phyloP scores from a whole-genome alignment of 306 rosid genomes.

The Alnus glutinosa region DNA sequence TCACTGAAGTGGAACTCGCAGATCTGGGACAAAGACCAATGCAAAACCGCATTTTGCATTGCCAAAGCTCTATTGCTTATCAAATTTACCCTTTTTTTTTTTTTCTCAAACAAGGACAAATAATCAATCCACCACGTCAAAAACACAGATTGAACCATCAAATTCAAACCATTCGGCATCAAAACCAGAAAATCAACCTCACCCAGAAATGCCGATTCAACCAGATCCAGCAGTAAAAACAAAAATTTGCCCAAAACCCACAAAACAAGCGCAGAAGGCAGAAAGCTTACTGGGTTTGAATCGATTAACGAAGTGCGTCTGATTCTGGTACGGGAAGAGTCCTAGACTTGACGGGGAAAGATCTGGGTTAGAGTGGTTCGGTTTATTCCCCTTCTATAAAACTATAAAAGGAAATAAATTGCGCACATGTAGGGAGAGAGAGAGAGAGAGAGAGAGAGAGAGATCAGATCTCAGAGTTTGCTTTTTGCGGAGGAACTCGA shows the following conservation, averaged over 20 bases:
- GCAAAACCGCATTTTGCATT: not conserved
- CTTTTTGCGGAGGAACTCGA: not conserved
- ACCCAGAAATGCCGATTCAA: conserved; percentile 21
- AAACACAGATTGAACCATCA: conserved; percentile 1
- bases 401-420: not conserved
- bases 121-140: not conserved
- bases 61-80: not conserved
- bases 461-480: not conserved
- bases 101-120: not conserved
- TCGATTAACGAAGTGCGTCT: conserved; percentile 5
- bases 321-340: not conserved
- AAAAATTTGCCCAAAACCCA: conserved; percentile 8
- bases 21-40: conserved; percentile 29
- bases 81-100: not conserved
- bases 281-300: conserved; percentile 29
- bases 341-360: not conserved
- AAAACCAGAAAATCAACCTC: conserved; percentile 11
- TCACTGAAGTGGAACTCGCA: not conserved
- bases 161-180: conserved; percentile 14
- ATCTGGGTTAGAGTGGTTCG: not conserved
- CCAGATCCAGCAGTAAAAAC: conserved; percentile 34
- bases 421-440: not conserved
- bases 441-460: not conserved
- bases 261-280: not conserved
- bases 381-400: not conserved